Percentiles rank a stretch among this genome's conserved stretches.
These are phyloP conservation scores for Aspergillus alliaceus DNA, from an alignment of 2,329 filamentous ascomycete species.

Conservation along the genomic window DNA sequence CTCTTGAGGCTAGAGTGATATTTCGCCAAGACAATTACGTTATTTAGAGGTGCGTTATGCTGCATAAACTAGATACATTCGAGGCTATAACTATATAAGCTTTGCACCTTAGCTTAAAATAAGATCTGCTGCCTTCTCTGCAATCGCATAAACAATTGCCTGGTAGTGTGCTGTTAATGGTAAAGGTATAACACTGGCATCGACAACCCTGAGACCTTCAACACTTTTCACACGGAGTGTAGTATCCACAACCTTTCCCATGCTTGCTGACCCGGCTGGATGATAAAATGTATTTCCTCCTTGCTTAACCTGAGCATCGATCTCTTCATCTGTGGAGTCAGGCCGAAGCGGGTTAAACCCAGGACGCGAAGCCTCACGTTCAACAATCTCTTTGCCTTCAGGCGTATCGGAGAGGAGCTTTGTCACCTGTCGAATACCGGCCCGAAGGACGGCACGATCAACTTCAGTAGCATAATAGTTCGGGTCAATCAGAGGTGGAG, in stretches of 20 bases:
- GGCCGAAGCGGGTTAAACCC: neutral
- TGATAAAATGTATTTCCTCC: slow-evolving; percentile 17
- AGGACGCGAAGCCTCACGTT: slow-evolving; percentile 15
- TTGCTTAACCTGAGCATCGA: slow-evolving; percentile 2
- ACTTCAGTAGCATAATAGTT: slow-evolving; percentile 31
- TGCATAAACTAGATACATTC: too few species aligned
- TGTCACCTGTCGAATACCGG: slow-evolving; percentile 16
- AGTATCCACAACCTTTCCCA: slow-evolving; percentile 13
- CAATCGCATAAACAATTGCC: slow-evolving; percentile 19
- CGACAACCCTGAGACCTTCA: slow-evolving; percentile 22
- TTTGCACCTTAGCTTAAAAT: neutral
- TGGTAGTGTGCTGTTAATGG: slow-evolving; percentile 21
- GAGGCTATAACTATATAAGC: too few species aligned
- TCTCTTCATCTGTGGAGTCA: slow-evolving; percentile 6
- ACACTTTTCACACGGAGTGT: slow-evolving; percentile 11
- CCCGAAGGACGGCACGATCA: slow-evolving; percentile 19
- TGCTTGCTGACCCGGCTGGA: slow-evolving; percentile 13
- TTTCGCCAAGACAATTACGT: too few species aligned
- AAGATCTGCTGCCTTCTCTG: slow-evolving; percentile 12
- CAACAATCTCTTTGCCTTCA: slow-evolving; percentile 15
- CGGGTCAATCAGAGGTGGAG: slow-evolving; percentile 27
- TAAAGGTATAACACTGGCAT: slow-evolving; percentile 26
- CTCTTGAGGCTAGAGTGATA: too few species aligned
- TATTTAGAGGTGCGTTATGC: too few species aligned
- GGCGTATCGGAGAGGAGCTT: slow-evolving; percentile 8